Evolutionary conservation across 805 yeast species (phyloP), one percentile per base, ranked within the genome.

Genomic region (Ogataea henricii): DNA sequence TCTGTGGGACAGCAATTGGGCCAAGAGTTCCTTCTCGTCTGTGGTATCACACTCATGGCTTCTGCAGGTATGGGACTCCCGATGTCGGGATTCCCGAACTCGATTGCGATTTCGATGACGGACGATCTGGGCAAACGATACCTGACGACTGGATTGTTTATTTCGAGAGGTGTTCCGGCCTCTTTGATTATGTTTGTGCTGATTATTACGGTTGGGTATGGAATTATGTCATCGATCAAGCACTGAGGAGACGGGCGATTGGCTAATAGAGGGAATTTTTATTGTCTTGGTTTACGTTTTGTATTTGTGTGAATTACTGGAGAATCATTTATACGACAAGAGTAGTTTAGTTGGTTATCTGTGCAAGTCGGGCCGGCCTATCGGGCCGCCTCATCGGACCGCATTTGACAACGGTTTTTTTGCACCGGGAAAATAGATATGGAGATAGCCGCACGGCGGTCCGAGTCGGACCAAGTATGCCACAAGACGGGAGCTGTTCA

Each of bases 61-160:
- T 76, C 81, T 7, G 70, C 76, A n/a, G 82, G 81, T 20, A 77
- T 77, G 82, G 81, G 79, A 9, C 67, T 77, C 46, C 81, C 81
- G 8, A 74, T 79, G 4, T 76, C 81, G 2, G 82, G 82, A 2
- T 77, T 77, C 66, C 82, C 82, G 17, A 77, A 77, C 56, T 78
- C 76, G 16, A 77, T 80, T n/a, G 81, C 81, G 12, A 77, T 77
- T 55, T 72, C 79, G 42, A 74, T 76, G 78, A 72, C 78, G 3
- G 81, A 77, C 56, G 81, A 77, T 49, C 66, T 77, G 38, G 81
- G 82, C 13, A 75, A 76, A 45, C 75, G 78, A 6, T 77, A 77
- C 55, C 63, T 77, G 53, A 67, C 73, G 3, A 78, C 77, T 18
- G 63, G 72, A 36, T 69, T 76, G 6, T 77, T 77, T 48, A 77